Percentiles rank a stretch among this genome's conserved stretches.
Evolutionary conservation across 805 yeast species (phyloP).

Genomic region (Myxozyma udenii): DNA sequence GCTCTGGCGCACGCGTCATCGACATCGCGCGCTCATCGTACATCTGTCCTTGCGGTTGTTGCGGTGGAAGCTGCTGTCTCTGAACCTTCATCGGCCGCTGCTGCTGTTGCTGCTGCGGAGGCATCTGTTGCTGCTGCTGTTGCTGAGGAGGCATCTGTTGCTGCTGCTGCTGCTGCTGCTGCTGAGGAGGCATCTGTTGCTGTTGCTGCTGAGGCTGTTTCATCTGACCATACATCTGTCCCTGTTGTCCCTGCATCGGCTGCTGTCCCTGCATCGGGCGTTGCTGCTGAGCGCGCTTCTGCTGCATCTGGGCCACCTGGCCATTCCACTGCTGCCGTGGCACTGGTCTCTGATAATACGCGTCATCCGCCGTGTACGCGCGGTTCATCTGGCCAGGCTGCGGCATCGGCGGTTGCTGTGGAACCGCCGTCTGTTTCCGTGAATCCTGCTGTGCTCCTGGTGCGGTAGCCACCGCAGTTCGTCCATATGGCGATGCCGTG

Average conservation of each 20-base stretch:
- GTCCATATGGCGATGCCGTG: constrained; percentile 19
- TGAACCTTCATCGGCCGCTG: neutral
- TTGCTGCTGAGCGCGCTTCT: no score
- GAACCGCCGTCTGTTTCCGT: neutral
- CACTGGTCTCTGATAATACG: neutral
- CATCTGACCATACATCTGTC: no score
- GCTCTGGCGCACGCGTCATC: no score
- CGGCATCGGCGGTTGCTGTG: neutral
- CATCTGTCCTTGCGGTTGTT: neutral
- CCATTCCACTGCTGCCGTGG: no score
- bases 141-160: neutral
- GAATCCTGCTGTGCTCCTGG: neutral
- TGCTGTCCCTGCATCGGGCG: no score
- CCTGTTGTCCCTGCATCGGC: no score
- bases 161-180: neutral
- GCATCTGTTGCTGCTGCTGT: neutral
- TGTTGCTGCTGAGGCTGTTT: no score
- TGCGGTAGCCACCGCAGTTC: neutral
- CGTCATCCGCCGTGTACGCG: neutral
- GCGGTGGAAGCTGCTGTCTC: neutral
- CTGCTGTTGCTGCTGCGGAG: neutral
- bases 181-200: constrained; percentile 1
- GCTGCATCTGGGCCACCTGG: no score
- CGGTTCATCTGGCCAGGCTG: neutral
- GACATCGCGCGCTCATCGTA: no score